Evolutionary conservation across 1,139 yeast species (phyloP).

Genomic region (Suhomyces chickasaworum): DNA sequence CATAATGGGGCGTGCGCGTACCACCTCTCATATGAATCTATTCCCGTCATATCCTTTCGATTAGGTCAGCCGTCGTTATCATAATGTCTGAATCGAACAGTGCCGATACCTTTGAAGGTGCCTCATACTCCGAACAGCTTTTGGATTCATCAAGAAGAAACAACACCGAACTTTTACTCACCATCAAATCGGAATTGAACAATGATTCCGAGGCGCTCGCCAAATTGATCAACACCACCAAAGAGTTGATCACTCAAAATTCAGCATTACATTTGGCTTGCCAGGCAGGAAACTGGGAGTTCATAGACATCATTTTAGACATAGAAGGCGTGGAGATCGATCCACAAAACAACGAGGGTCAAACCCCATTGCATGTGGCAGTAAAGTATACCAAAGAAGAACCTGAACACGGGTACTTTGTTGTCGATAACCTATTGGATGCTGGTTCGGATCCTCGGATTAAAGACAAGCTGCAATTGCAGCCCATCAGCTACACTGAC

Average conservation of each 20-base stretch:
- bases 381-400: constrained; percentile 75
- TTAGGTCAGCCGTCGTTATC: constrained; percentile 1
- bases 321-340: constrained; percentile 91
- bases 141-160: constrained; percentile 88
- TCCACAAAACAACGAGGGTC: constrained; percentile 73
- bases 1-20: constrained; percentile 1
- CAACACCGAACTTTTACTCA: constrained; percentile 71
- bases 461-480: constrained; percentile 51
- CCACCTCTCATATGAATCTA: not conserved
- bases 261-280: constrained; percentile 83
- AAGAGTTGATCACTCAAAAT: constrained; percentile 78
- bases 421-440: constrained; percentile 79
- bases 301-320: constrained; percentile 78
- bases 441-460: constrained; percentile 87
- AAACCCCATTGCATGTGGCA: constrained; percentile 88
- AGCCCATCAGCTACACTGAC: constrained; percentile 73
- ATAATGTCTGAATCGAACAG: constrained; percentile 10
- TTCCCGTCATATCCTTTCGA: not conserved
- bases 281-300: constrained; percentile 80
- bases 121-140: constrained; percentile 75
- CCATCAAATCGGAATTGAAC: constrained; percentile 51
- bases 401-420: constrained; percentile 81
- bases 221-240: constrained; percentile 63
- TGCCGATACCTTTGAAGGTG: constrained; percentile 77
- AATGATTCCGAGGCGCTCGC: constrained; percentile 54